Conservation (phyloP, 805 yeast species). For the Metschnikowia rubicola region DNA sequence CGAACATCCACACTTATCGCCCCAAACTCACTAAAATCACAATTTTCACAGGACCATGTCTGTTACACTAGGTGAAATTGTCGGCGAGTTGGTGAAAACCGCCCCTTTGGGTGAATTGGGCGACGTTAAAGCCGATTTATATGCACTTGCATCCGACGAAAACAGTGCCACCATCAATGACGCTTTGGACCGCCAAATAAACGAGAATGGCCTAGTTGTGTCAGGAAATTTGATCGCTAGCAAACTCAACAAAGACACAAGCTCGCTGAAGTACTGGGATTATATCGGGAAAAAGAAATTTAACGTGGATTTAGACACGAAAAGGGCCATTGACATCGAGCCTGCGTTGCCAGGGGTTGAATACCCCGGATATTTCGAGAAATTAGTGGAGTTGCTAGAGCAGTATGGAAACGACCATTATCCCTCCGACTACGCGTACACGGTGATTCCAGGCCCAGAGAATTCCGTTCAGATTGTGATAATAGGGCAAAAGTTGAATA, state of each 20-base stretch:
- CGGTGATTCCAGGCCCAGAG: constrained; percentile 37
- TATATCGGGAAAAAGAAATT: constrained; percentile 45
- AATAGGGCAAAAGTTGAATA: constrained; percentile 68
- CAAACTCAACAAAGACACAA: constrained; percentile 28
- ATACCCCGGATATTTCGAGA: constrained; percentile 29
- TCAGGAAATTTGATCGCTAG: constrained; percentile 31
- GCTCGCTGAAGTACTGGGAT: constrained; percentile 50
- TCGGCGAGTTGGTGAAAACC: constrained; percentile 29
- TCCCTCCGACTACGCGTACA: constrained; percentile 51
- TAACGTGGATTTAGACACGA: constrained; percentile 54
- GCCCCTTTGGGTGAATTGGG: constrained; percentile 40
- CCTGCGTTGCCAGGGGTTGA: constrained; percentile 23
- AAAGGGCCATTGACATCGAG: constrained; percentile 53
- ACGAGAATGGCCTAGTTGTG: constrained; percentile 29
- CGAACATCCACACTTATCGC: background rate
- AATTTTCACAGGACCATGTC: constrained; percentile 13
- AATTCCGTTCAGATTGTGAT: constrained; percentile 48
- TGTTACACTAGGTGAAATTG: constrained; percentile 24
- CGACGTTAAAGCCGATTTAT: constrained; percentile 26
- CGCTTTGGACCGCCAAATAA: constrained; percentile 28
- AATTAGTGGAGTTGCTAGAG: constrained; percentile 32
- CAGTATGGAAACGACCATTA: constrained; percentile 63
- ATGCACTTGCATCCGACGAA: constrained; percentile 22
- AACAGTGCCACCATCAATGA: constrained; percentile 22
- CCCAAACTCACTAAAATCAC: too few species aligned